Percentiles rank a stretch among this genome's conserved stretches.
Conservation (phyloP, 352 stramenopile species). For the Phytopythium montanum region DNA sequence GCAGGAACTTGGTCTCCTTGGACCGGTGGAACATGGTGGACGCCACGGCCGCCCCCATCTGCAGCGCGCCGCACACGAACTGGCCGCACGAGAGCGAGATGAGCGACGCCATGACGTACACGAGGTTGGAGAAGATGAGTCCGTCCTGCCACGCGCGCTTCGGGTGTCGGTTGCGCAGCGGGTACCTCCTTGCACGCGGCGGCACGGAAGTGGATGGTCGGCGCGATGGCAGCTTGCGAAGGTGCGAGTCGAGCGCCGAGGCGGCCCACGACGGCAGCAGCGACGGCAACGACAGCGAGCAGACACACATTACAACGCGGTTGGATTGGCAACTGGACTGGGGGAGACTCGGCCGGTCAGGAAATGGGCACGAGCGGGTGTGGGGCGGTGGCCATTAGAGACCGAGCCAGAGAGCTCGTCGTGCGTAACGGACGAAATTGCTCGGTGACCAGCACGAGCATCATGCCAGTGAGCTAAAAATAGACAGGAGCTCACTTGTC, state of each 20-base stretch:
- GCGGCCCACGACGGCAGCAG: constrained; percentile 34
- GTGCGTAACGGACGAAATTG: constrained; percentile 5
- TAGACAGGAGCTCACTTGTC: neutral
- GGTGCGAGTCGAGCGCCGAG: constrained; percentile 14
- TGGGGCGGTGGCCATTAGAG: neutral
- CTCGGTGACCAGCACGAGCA: neutral
- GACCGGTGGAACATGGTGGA: constrained; percentile 80
- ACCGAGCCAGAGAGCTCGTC: neutral
- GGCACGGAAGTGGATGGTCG: constrained; percentile 22
- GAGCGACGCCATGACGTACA: constrained; percentile 66
- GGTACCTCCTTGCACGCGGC: constrained; percentile 18
- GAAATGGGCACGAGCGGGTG: constrained; percentile 1
- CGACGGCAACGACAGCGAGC: constrained; percentile 24
- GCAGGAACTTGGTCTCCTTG: constrained; percentile 80
- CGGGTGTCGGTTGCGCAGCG: constrained; percentile 26
- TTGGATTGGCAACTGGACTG: neutral
- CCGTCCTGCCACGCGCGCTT: constrained; percentile 72
- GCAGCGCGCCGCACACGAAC: constrained; percentile 68
- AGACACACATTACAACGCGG: constrained; percentile 20
- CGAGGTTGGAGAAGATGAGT: constrained; percentile 79
- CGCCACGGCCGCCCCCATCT: constrained; percentile 62
- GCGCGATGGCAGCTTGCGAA: constrained; percentile 34
- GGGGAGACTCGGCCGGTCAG: neutral
- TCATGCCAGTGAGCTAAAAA: neutral
- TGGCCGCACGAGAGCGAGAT: constrained; percentile 71